These are phyloP conservation scores for Metschnikowia orientalis DNA, from an alignment of 805 yeast genomes.

Conservation along the genomic window DNA sequence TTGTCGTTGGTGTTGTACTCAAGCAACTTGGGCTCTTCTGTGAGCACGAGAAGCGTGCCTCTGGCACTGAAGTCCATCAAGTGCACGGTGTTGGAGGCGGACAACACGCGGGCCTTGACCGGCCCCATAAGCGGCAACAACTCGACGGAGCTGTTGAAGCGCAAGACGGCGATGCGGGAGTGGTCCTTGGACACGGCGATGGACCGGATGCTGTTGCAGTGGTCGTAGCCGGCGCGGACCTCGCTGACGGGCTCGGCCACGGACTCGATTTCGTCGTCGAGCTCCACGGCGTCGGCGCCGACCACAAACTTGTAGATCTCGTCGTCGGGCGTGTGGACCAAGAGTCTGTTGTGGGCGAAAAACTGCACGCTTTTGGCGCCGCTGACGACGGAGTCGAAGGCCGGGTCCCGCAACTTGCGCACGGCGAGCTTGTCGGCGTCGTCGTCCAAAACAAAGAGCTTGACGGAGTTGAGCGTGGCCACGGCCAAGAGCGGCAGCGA, in stretches of 20 bases:
- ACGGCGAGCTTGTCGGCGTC: conserved; percentile 40
- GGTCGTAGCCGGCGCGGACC: conserved; percentile 35
- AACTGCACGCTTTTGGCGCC: conserved; percentile 59
- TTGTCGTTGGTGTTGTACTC: conserved; percentile 45
- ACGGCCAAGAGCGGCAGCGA: conserved; percentile 68
- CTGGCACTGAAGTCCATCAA: conserved; percentile 52
- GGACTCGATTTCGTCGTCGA: conserved; percentile 42
- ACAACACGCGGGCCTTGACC: conserved; percentile 38
- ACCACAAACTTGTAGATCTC: conserved; percentile 46
- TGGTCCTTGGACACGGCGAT: conserved; percentile 46
- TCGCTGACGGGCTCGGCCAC: conserved; percentile 11
- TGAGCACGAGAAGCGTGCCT: conserved; percentile 55
- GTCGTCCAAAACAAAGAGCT: conserved; percentile 59
- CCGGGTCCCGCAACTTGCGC: conserved; percentile 46
- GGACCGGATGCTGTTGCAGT: conserved; percentile 48
- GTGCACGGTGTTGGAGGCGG: conserved; percentile 58
- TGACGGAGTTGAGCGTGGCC: conserved; percentile 62
- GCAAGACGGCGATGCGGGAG: conserved; percentile 50
- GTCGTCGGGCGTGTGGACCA: conserved; percentile 57
- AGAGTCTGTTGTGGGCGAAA: conserved; percentile 40
- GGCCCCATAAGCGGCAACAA: conserved; percentile 29
- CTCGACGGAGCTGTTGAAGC: conserved; percentile 66
- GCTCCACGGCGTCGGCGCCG: conserved; percentile 21
- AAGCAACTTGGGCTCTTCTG: conserved; percentile 69
- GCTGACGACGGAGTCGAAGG: conserved; percentile 35